These are phyloP conservation scores for Stephanodiscus triporus DNA, from an alignment of 108 stramenopile species.

Conservation along the genomic window DNA sequence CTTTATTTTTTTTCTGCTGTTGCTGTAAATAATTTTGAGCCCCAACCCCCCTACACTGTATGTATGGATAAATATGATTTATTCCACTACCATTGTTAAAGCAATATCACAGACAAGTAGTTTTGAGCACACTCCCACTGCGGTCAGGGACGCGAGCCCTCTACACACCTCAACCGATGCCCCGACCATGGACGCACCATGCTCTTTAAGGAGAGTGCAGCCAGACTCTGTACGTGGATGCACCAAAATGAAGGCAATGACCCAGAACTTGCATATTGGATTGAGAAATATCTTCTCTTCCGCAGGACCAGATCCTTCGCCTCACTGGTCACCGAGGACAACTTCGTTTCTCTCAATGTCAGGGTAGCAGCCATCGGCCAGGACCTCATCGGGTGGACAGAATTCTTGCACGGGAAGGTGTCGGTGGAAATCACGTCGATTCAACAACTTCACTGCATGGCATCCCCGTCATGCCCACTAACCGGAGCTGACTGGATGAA, in stretches of 20 bases:
- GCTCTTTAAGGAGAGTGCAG: not conserved
- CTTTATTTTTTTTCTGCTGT: too few relatives aligned
- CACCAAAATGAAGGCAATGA: not conserved
- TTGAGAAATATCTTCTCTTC: not conserved
- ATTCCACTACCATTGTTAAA: too few relatives aligned
- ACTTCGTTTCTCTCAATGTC: not conserved
- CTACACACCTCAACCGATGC: not conserved
- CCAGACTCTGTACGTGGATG: not conserved
- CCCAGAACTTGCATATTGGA: not conserved
- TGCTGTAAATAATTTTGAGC: too few relatives aligned
- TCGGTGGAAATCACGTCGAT: not conserved
- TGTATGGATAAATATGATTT: too few relatives aligned
- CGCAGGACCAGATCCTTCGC: not conserved
- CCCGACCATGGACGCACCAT: not conserved
- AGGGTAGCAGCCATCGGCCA: not conserved
- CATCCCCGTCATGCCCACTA: not conserved
- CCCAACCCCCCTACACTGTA: too few relatives aligned
- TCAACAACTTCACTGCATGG: not conserved
- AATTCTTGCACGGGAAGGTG: not conserved
- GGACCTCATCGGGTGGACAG: not conserved
- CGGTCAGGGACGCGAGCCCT: not conserved
- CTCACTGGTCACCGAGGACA: not conserved
- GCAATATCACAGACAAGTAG: not conserved
- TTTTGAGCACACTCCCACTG: not conserved
- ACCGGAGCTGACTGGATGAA: not conserved